Base-by-base conservation (phyloP, 495 filamentous ascomycete genomes). In the Xylaria cubensis region DNA sequence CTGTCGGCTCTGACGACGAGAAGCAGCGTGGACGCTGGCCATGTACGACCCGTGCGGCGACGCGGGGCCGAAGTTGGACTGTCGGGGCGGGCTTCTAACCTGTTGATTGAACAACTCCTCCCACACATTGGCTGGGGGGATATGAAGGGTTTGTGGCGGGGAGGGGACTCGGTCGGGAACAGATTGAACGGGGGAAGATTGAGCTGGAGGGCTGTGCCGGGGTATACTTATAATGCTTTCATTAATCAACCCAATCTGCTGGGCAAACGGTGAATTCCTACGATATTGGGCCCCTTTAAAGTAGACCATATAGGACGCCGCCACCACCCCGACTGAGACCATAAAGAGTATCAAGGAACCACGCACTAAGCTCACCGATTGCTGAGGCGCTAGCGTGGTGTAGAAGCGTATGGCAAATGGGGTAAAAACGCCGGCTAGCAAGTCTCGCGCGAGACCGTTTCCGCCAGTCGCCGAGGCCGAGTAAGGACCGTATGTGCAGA, bases 361-460 rank as follows among this genome's bases (percentile, higher is more conserved):
- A 71, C 90, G 87, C 76, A 86, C 21, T 94, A 80, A 70, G 91
- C 89, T 58, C 86, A 83, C 36, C 84, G 85, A 19, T 76, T 72
- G 19, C 64, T 39, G 0, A 21, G 58, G 69, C 9, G 89, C 91
- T 74, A 93, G 91, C 74, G 92, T 88, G 78, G 73, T 75, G 69
- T 84, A 92, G 83, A 92, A 94, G 6, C 92, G 93, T 0, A 90
- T 92, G 0, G 93, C 92, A 1, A 88, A 89, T 48, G 93, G 85
- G 13, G 93, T 94, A 41, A 93, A 84, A 9, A 93, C 86, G 84
- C 93, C 93, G 67, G 93, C 93, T 13, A 97, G 82, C 82, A 97
- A 92, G 79, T 97, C 93, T 73, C 93, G 87, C 62, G 93, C 84
- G 82, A 84, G 86, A 0, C 87, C 90, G 72, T 92, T 92, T 1